A percentile compares a stretch with the other conserved stretches of the same genome.
Conservation (phyloP, 2,329 filamentous ascomycete species). For the Xylariaceae sp. region DNA sequence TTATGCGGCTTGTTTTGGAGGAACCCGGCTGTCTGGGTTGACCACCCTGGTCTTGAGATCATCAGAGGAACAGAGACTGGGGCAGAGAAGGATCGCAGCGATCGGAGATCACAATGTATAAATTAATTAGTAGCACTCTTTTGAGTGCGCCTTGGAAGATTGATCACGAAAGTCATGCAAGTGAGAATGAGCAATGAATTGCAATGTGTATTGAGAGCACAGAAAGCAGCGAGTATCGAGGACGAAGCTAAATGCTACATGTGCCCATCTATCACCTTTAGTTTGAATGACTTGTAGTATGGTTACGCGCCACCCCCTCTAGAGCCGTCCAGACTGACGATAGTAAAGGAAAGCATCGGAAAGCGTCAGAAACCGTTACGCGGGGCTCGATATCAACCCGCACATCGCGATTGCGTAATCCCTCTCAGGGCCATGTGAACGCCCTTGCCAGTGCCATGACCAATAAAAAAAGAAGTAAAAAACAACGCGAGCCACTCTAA, state of each 20-base stretch:
- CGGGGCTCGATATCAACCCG: background rate
- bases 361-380: background rate
- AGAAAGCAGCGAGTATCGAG: background rate
- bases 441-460: background rate
- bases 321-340: background rate
- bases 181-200: background rate
- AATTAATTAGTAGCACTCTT: too few species aligned
- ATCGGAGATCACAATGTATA: too few species aligned
- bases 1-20: too few species aligned
- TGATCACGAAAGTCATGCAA: too few species aligned
- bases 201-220: background rate
- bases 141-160: too few species aligned
- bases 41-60: too few species aligned
- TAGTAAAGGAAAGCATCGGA: background rate
- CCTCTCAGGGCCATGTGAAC: constrained; percentile 5
- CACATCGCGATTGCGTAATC: background rate
- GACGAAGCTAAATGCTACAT: background rate
- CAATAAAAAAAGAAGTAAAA: background rate
- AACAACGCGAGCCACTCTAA: constrained; percentile 2
- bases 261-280: too few species aligned
- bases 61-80: too few species aligned
- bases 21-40: too few species aligned
- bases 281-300: background rate
- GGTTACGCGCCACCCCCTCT: background rate
- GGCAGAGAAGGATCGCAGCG: too few species aligned